Evolutionary conservation across 768 basidiomycete species (phyloP).

Genomic region (Cytidiella melzeri): DNA sequence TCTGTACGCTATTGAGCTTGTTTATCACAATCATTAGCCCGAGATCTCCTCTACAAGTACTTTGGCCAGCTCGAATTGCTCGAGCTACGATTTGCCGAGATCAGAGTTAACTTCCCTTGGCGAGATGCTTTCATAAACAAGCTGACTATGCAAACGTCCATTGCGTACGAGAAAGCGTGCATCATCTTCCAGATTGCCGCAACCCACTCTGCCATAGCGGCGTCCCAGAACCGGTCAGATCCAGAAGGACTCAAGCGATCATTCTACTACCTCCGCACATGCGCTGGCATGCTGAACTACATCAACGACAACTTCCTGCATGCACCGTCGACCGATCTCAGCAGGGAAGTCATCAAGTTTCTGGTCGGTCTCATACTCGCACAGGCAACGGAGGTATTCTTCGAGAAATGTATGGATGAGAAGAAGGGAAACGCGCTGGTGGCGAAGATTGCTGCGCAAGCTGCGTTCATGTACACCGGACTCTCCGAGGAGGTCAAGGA

Average conservation of each 20-base stretch:
- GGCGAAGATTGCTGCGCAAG: constrained; percentile 78
- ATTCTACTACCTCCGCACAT: constrained; percentile 85
- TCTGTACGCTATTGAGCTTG: not conserved
- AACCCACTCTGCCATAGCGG: constrained; percentile 88
- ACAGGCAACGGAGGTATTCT: constrained; percentile 94
- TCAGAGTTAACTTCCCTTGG: constrained; percentile 95
- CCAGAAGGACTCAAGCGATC: constrained; percentile 91
- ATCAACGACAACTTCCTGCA: constrained; percentile 99
- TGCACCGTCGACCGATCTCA: constrained; percentile 92
- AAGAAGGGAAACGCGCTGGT: constrained; percentile 79
- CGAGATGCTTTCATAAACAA: constrained; percentile 95
- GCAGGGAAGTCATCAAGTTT: constrained; percentile 91
- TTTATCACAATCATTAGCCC: constrained; percentile 38
- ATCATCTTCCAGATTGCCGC: constrained; percentile 94
- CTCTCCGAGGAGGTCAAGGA: constrained; percentile 93
- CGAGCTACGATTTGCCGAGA: constrained; percentile 94
- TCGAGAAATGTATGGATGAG: constrained; percentile 91
- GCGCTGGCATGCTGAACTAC: constrained; percentile 95
- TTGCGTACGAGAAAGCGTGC: constrained; percentile 97
- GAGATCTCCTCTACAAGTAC: constrained; percentile 97
- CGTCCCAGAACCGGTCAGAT: constrained; percentile 78
- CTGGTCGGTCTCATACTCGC: constrained; percentile 82
- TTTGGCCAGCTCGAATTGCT: constrained; percentile 98
- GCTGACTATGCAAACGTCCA: constrained; percentile 88
- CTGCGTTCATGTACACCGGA: constrained; percentile 72